A percentile compares a stretch with the other conserved stretches of the same genome.
Evolutionary conservation across 306 rosid genomes (phyloP).

Genomic region (Cucumis melo): DNA sequence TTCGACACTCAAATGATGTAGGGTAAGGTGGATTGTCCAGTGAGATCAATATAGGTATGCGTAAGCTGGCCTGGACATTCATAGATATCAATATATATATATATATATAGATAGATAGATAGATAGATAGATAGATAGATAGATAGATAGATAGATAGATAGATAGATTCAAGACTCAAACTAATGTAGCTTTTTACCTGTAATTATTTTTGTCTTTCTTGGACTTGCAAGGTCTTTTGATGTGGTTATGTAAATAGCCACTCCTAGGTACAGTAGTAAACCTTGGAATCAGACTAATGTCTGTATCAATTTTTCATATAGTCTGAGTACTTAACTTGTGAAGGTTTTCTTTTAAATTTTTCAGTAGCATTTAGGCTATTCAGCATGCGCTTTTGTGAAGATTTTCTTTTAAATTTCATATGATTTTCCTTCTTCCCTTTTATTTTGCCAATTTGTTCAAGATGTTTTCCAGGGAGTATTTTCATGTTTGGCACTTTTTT

Average conservation of each 20-base stretch:
- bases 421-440: background rate
- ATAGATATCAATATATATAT: no score
- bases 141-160: no score
- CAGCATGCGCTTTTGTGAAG: background rate
- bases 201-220: background rate
- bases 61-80: no score
- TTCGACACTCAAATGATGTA: no score
- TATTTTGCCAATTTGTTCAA: background rate
- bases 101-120: no score
- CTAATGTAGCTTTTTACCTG: background rate
- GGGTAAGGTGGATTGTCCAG: no score
- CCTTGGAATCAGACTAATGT: background rate
- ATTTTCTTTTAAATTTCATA: background rate
- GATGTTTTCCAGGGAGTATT: slow-evolving; percentile 7
- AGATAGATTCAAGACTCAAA: background rate
- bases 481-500: slow-evolving; percentile 22
- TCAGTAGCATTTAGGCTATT: background rate
- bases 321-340: background rate
- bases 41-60: no score
- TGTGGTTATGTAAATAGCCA: background rate
- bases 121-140: no score
- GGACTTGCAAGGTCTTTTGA: background rate
- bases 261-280: background rate
- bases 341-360: background rate
- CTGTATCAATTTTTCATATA: background rate